A percentile compares a stretch with the other conserved stretches of the same genome.
Evolutionary conservation across 73 alveolate species (phyloP).

Genomic region (Diophrys sp.): DNA sequence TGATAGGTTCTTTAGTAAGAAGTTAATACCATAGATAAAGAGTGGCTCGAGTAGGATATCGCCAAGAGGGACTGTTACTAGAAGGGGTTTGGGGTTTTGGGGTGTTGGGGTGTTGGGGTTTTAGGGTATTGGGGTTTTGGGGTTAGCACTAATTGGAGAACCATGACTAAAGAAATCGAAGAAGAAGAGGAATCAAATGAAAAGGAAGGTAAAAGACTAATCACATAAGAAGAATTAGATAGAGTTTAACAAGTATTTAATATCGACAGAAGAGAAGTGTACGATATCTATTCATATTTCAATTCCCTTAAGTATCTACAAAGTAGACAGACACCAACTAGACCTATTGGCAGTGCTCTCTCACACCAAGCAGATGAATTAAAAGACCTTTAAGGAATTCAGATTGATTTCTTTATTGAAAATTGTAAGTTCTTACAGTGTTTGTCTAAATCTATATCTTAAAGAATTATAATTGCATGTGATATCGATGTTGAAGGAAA

Average conservation of each 20-base stretch:
- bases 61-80: too few species aligned
- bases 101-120: too few species aligned
- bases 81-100: too few species aligned
- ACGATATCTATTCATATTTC: slow-evolving; percentile 23
- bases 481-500: slow-evolving; percentile 43
- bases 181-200: too few species aligned
- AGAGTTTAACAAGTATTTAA: slow-evolving; percentile 10
- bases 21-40: too few species aligned
- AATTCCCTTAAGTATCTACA: slow-evolving; percentile 18
- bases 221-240: slow-evolving; percentile 8
- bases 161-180: too few species aligned
- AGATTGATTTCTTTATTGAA: slow-evolving; percentile 27
- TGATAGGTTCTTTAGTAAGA: too few species aligned
- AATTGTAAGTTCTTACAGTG: slow-evolving; percentile 44
- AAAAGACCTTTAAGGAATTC: slow-evolving; percentile 34
- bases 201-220: background rate
- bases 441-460: slow-evolving; percentile 15
- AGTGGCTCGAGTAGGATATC: too few species aligned
- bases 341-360: background rate
- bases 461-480: slow-evolving; percentile 23
- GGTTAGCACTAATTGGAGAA: too few species aligned
- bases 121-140: too few species aligned
- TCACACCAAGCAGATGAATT: background rate
- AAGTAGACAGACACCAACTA: too few species aligned
- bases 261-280: slow-evolving; percentile 27